A percentile compares a stretch with the other conserved stretches of the same genome.
Conservation (phyloP, 177 flowering plant species). For the Vitis hybrid region DNA sequence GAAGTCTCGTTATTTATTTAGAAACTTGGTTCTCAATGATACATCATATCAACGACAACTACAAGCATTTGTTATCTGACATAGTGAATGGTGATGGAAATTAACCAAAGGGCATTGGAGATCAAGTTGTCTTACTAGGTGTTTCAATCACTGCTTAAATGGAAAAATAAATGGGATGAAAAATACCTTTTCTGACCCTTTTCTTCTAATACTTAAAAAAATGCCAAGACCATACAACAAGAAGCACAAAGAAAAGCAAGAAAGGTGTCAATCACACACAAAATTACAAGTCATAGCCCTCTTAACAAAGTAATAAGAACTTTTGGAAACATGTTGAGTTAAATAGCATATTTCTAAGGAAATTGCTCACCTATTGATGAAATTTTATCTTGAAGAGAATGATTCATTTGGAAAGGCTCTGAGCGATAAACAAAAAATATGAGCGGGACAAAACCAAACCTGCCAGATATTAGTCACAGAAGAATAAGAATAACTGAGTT, state of each 20-base stretch:
- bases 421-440: conserved; percentile 35
- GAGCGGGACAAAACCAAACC: conserved; percentile 70
- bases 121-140: too few relatives aligned
- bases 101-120: too few relatives aligned
- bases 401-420: conserved; percentile 29
- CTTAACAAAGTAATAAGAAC: neutral
- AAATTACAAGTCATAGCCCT: neutral
- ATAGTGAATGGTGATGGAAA: too few relatives aligned
- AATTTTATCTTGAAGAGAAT: conserved; percentile 41
- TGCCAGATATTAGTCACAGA: conserved; percentile 31
- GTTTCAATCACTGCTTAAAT: too few relatives aligned
- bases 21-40: too few relatives aligned
- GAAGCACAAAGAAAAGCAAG: neutral
- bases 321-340: neutral
- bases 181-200: neutral
- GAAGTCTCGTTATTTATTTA: too few relatives aligned
- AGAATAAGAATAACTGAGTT: neutral
- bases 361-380: conserved; percentile 63
- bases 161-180: too few relatives aligned
- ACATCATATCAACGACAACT: too few relatives aligned
- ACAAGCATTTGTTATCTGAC: too few relatives aligned
- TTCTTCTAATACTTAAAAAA: neutral
- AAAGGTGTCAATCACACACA: neutral
- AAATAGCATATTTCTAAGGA: neutral
- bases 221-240: neutral